Percentiles rank a stretch among this genome's conserved stretches.
These are phyloP conservation scores for Lyophyllum shimeji DNA, from an alignment of 768 basidiomycete genomes.

Conservation along the genomic window DNA sequence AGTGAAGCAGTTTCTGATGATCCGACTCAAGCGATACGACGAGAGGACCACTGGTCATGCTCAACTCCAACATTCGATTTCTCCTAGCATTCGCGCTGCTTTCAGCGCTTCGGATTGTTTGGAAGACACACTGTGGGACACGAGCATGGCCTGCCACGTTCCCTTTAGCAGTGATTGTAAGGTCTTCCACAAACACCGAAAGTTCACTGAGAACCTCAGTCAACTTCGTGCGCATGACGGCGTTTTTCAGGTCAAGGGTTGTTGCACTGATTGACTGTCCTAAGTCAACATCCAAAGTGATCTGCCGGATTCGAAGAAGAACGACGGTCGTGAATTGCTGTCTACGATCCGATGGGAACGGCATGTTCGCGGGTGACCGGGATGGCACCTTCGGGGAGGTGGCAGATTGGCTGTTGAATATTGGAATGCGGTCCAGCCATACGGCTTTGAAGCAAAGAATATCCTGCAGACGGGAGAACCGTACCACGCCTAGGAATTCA, in stretches of 20 bases:
- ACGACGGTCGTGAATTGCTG: slow-evolving; percentile 60
- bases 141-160: slow-evolving; percentile 68
- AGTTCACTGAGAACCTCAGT: slow-evolving; percentile 62
- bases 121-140: slow-evolving; percentile 73
- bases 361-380: slow-evolving; percentile 18
- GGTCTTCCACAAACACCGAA: slow-evolving; percentile 26
- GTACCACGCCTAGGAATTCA: slow-evolving; percentile 74
- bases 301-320: slow-evolving; percentile 69
- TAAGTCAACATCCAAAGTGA: slow-evolving; percentile 77
- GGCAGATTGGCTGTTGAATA: slow-evolving; percentile 50
- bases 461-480: slow-evolving; percentile 87
- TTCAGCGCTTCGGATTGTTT: slow-evolving; percentile 62
- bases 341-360: slow-evolving; percentile 19
- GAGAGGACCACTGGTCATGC: slow-evolving; percentile 72
- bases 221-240: slow-evolving; percentile 65
- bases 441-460: slow-evolving; percentile 94
- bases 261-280: slow-evolving; percentile 82
- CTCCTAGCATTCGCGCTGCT: slow-evolving; percentile 29
- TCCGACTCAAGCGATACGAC: slow-evolving; percentile 73
- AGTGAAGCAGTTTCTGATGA: slow-evolving; percentile 69
- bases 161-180: slow-evolving; percentile 70
- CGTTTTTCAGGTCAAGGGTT: slow-evolving; percentile 61
- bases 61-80: slow-evolving; percentile 67
- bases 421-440: slow-evolving; percentile 86
- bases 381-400: slow-evolving; percentile 22